phyloP scores from a whole-genome alignment of 2,329 filamentous ascomycete genomes.

The Ophiostoma sp. region DNA sequence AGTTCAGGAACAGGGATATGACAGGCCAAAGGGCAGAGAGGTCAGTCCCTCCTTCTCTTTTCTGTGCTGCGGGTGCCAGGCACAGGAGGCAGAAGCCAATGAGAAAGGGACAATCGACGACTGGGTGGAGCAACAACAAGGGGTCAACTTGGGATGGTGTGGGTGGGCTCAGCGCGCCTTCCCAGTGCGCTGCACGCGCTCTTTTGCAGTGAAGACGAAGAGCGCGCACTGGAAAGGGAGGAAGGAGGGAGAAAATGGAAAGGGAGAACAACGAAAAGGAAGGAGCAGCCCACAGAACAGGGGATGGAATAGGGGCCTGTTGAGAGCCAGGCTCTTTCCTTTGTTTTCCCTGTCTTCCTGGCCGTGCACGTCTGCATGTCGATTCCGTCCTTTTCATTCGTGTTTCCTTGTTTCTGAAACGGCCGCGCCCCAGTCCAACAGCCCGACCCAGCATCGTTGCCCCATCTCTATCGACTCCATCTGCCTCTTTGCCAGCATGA shows the following conservation, averaged over 20 bases:
- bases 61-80: not conserved
- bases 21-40: not conserved
- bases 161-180: not conserved
- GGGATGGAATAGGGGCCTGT: not conserved
- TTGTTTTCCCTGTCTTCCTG: not conserved
- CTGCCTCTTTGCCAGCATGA: not conserved
- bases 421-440: conserved; percentile 9
- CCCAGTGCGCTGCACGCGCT: not conserved
- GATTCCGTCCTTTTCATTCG: not conserved
- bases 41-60: not conserved
- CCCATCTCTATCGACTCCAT: not conserved
- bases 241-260: not conserved
- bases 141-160: conserved; percentile 7
- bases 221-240: not conserved
- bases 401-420: conserved; percentile 22
- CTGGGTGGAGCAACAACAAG: conserved; percentile 14
- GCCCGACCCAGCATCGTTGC: not conserved
- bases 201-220: not conserved
- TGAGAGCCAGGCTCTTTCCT: not conserved
- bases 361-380: not conserved
- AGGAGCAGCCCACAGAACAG: not conserved
- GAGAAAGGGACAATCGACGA: not conserved
- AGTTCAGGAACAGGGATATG: conserved; percentile 24
- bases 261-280: not conserved
- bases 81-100: not conserved